Evolutionary conservation across 805 yeast genomes (phyloP).

Genomic region (Metschnikowia reukaufii): DNA sequence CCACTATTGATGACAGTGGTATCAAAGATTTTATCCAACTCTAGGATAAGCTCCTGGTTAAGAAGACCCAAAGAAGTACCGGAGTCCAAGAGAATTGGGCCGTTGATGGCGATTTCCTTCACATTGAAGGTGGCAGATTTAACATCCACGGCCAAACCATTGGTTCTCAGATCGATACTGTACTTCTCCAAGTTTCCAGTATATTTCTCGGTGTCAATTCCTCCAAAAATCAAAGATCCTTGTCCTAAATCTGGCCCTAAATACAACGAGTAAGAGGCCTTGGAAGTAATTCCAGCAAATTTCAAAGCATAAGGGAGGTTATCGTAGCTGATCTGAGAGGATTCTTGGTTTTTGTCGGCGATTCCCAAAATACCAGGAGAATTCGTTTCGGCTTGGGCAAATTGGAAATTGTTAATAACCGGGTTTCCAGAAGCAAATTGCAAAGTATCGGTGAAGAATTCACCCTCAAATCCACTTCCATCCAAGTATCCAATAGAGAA

Average conservation of each 20-base stretch:
- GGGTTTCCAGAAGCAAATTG: slow-evolving; percentile 1
- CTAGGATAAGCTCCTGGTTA: slow-evolving; percentile 8
- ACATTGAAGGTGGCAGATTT: slow-evolving; percentile 12
- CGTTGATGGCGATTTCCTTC: slow-evolving; percentile 1
- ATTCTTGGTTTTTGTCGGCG: slow-evolving; percentile 13
- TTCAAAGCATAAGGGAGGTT: slow-evolving; percentile 67
- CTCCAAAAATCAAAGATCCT: slow-evolving; percentile 43
- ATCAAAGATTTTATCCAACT: slow-evolving; percentile 13
- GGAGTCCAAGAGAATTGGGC: slow-evolving; percentile 15
- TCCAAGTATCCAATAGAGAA: slow-evolving; percentile 11
- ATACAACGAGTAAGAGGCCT: slow-evolving; percentile 60
- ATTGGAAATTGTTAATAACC: slow-evolving; percentile 12
- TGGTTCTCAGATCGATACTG: slow-evolving; percentile 9
- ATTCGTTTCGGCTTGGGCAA: slow-evolving; percentile 7
- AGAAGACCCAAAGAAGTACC: slow-evolving; percentile 16
- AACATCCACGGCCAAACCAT: slow-evolving; percentile 7
- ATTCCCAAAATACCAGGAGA: slow-evolving; percentile 15
- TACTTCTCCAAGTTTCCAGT: slow-evolving; percentile 13
- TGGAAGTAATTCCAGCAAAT: slow-evolving; percentile 53
- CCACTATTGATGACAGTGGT: slow-evolving; percentile 8
- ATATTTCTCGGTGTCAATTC: slow-evolving; percentile 42
- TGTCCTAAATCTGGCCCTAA: slow-evolving; percentile 39
- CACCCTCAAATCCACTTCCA: slow-evolving; percentile 8
- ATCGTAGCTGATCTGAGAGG: slow-evolving; percentile 8
- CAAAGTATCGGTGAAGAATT: slow-evolving; percentile 12